phyloP scores from a whole-genome alignment of 2,329 filamentous ascomycete species.

The Mariannaea sp. region DNA sequence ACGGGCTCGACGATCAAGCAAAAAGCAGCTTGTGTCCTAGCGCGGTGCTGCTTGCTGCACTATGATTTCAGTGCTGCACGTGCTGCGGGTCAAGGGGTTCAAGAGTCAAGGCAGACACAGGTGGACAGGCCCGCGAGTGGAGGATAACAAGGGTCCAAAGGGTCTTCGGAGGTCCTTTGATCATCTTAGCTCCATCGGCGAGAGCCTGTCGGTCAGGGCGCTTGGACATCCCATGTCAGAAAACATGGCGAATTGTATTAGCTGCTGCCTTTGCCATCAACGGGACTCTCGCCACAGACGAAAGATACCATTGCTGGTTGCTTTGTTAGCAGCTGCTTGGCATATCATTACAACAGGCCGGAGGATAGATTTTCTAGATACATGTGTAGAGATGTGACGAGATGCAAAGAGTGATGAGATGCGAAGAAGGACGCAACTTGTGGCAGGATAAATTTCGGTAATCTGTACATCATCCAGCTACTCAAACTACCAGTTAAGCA shows the following conservation, averaged over 20 bases:
- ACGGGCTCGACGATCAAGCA: no score
- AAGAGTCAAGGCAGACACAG: neutral
- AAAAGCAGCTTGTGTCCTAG: no score
- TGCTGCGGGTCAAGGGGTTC: slow-evolving; percentile 4
- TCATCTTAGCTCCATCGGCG: slow-evolving; percentile 11
- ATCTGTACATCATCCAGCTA: no score
- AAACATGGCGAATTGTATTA: slow-evolving; percentile 5
- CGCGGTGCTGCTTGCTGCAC: slow-evolving; percentile 5
- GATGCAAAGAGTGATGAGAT: no score
- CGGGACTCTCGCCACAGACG: neutral
- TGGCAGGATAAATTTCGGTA: no score
- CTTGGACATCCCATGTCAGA: neutral
- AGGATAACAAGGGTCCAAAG: slow-evolving; percentile 3
- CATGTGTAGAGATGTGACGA: no score
- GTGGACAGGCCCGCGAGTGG: neutral
- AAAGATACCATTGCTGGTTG: neutral
- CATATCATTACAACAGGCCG: no score
- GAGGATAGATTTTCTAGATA: no score
- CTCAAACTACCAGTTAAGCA: no score
- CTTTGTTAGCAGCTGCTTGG: neutral
- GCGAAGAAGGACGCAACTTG: no score
- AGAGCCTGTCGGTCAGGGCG: neutral
- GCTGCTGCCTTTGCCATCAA: neutral
- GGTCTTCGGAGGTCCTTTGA: slow-evolving; percentile 8
- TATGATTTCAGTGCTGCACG: slow-evolving; percentile 7